Evolutionary conservation across 2,329 filamentous ascomycete genomes (phyloP).

Genomic region (Beauveria bassiana): DNA sequence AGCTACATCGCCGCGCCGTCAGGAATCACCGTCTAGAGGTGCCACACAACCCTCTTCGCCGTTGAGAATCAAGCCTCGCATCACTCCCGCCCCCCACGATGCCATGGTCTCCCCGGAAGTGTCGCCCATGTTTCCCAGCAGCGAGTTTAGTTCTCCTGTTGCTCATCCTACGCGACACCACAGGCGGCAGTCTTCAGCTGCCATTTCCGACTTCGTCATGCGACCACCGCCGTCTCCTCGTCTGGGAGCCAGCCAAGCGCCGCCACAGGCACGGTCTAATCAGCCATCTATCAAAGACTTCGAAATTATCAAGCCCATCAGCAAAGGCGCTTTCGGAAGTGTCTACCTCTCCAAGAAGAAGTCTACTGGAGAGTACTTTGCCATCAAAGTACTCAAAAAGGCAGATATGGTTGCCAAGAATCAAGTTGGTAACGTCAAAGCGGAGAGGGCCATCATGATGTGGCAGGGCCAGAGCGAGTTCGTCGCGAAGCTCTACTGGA

Average conservation of each 20-base stretch:
- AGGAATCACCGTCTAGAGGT: conserved; percentile 78
- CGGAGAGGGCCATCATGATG: conserved; percentile 99
- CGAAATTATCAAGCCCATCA: conserved; percentile 98
- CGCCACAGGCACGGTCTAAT: conserved; percentile 78
- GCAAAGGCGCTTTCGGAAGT: conserved; percentile 95
- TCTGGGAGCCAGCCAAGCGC: conserved; percentile 64
- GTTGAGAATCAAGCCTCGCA: conserved; percentile 77
- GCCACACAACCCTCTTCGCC: conserved; percentile 76
- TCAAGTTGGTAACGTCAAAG: conserved; percentile 97
- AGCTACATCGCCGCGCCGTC: conserved; percentile 70
- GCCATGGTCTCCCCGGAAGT: conserved; percentile 74
- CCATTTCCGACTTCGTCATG: conserved; percentile 61
- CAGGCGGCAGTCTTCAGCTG: conserved; percentile 83
- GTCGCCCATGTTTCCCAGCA: conserved; percentile 77
- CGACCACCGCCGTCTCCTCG: conserved; percentile 76
- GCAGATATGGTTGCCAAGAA: conserved; percentile 99
- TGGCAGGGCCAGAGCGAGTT: conserved; percentile 99
- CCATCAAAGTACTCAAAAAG: conserved; percentile 97
- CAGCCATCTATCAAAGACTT: conserved; percentile 98
- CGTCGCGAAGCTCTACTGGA: conserved; percentile 98
- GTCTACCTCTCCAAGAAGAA: conserved; percentile 99
- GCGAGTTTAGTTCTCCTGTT: conserved; percentile 72
- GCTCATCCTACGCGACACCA: conserved; percentile 59
- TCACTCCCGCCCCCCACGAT: conserved; percentile 51
- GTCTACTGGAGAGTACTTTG: conserved; percentile 95